Conservation (phyloP, 345 rosid species). For the Salix brachista region DNA sequence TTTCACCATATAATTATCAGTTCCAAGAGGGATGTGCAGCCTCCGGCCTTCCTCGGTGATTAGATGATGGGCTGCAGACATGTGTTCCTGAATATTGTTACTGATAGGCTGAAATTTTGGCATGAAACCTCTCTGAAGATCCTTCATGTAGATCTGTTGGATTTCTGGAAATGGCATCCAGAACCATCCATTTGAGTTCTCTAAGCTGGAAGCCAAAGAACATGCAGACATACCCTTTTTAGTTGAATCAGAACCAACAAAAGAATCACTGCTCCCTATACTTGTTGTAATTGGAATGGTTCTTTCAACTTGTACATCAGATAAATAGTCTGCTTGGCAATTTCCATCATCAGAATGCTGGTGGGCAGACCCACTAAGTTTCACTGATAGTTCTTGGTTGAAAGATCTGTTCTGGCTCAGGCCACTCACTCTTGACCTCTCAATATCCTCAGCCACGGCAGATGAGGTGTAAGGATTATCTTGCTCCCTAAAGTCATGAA, state of each 20-base stretch:
- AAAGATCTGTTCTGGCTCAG: conserved; percentile 10
- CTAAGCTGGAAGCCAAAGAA: conserved; percentile 39
- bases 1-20: conserved; percentile 52
- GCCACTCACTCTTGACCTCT: conserved; percentile 17
- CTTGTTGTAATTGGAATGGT: conserved; percentile 33
- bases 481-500: conserved; percentile 19
- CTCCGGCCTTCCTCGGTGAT: conserved; percentile 71
- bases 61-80: conserved; percentile 46
- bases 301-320: conserved; percentile 30
- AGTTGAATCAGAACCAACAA: conserved; percentile 22
- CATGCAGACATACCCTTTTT: conserved; percentile 25
- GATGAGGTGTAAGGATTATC: conserved; percentile 20
- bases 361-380: background rate
- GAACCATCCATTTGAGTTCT: conserved; percentile 61
- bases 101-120: conserved; percentile 48
- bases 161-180: conserved; percentile 80
- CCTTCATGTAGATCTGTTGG: conserved; percentile 44
- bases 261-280: conserved; percentile 18
- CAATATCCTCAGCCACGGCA: conserved; percentile 26
- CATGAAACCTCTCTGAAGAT: conserved; percentile 54
- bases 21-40: conserved; percentile 62
- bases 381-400: conserved; percentile 5
- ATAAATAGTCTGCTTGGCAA: conserved; percentile 16
- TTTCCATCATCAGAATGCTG: conserved; percentile 19
- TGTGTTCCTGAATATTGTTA: conserved; percentile 35